Percentiles rank a stretch among this genome's conserved stretches.
Conservation (phyloP, 495 filamentous ascomycete species). For the Penicillium daleae region DNA sequence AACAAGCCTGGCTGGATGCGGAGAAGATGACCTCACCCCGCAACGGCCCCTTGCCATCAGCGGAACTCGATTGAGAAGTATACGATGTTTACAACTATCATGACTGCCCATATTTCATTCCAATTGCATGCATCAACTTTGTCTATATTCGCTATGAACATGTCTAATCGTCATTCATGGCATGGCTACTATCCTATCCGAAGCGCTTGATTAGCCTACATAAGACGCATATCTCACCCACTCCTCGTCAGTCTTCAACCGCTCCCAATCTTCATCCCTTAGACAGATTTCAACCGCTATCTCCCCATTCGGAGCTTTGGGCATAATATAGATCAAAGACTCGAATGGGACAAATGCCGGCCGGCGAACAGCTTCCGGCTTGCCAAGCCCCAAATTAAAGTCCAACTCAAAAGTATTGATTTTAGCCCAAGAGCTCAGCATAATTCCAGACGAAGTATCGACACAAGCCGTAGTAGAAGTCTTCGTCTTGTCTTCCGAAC, state of each 20-base stretch:
- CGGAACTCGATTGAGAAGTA: not conserved
- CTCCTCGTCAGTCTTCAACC: conserved; percentile 40
- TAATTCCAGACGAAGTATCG: conserved; percentile 45
- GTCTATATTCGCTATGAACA: not conserved
- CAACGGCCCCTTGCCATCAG: conserved; percentile 3
- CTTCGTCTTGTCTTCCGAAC: conserved; percentile 34
- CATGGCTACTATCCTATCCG: not conserved
- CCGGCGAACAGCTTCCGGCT: conserved; percentile 51
- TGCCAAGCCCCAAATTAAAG: conserved; percentile 54
- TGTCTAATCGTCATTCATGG: not conserved
- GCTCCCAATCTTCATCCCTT: conserved; percentile 47
- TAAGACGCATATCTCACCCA: conserved; percentile 41
- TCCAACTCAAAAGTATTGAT: conserved; percentile 49
- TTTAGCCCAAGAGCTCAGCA: conserved; percentile 59
- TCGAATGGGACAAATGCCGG: conserved; percentile 52
- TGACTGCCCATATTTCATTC: not conserved
- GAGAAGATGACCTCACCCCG: conserved; percentile 19
- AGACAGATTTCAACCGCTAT: conserved; percentile 48
- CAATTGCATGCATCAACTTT: not conserved
- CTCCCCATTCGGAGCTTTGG: conserved; percentile 42
- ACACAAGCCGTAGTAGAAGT: conserved; percentile 32
- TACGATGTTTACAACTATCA: not conserved
- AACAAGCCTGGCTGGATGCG: conserved; percentile 25
- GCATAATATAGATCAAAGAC: conserved; percentile 53
- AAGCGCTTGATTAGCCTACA: conserved; percentile 27